These are phyloP conservation scores for Rhizoclosmatium globosum DNA, from an alignment of 192 early-diverging fungal genomes.

Conservation along the genomic window DNA sequence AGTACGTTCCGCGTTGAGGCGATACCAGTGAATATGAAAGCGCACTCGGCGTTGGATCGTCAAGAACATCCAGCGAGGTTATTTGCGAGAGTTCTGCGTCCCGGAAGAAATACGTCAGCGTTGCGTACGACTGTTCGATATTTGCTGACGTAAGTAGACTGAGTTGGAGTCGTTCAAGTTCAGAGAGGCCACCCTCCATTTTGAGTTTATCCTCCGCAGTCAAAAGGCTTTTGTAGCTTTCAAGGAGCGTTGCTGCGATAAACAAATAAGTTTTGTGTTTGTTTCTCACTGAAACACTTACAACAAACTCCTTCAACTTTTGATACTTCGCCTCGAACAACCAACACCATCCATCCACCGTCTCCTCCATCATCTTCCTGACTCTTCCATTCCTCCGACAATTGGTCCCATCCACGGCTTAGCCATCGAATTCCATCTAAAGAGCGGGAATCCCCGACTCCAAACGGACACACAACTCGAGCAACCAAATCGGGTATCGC, in stretches of 20 bases:
- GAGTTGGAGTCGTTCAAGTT: not conserved
- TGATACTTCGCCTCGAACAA: conserved; percentile 8
- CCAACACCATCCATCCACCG: conserved; percentile 22
- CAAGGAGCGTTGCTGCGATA: conserved; percentile 9
- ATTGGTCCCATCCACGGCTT: not conserved
- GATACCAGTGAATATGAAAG: conserved; percentile 12
- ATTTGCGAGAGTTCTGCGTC: conserved; percentile 8
- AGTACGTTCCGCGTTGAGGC: conserved; percentile 4
- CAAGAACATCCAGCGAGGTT: not conserved
- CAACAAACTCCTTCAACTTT: not conserved
- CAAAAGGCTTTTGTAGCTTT: conserved; percentile 6
- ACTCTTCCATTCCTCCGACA: not conserved
- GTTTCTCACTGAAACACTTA: not conserved
- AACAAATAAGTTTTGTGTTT: not conserved
- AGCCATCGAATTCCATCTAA: not conserved
- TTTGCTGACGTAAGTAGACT: conserved; percentile 15
- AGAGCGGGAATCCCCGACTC: not conserved
- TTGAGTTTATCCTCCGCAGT: not conserved
- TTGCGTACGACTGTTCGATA: conserved; percentile 16
- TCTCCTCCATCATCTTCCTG: not conserved
- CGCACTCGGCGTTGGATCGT: conserved; percentile 10
- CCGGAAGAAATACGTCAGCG: conserved; percentile 21
- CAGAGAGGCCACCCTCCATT: not conserved
- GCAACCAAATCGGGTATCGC: not conserved
- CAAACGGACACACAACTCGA: conserved; percentile 13